phyloP scores from a whole-genome alignment of 306 rosid genomes.

The Cyamopsis tetragonoloba region DNA sequence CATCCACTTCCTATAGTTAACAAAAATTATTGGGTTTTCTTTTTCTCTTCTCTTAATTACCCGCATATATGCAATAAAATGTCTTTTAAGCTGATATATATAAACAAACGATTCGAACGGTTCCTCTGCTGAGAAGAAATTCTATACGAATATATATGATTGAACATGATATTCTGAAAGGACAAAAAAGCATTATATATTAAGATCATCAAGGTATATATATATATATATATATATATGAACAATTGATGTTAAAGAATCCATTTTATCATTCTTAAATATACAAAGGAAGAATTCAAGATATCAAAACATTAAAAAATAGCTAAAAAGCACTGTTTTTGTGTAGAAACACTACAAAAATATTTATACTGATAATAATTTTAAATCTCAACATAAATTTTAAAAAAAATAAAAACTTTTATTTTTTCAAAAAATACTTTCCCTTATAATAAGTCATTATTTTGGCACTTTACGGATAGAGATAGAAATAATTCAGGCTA shows the following conservation, averaged over 20 bases:
- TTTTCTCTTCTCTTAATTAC: neutral
- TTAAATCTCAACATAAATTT: too few species aligned
- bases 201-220: neutral
- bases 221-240: too few species aligned
- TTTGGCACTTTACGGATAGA: too few species aligned
- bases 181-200: neutral
- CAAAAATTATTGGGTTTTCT: neutral
- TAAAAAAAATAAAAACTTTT: too few species aligned
- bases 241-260: slow-evolving; percentile 14
- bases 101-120: too few species aligned
- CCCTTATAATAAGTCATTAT: too few species aligned
- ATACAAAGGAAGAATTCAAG: slow-evolving; percentile 7
- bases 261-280: neutral
- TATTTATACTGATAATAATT: neutral
- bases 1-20: neutral
- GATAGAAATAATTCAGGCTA: too few species aligned
- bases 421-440: too few species aligned
- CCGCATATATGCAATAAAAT: neutral
- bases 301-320: neutral
- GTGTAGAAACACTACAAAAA: neutral
- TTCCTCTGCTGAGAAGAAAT: neutral
- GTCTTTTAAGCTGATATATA: too few species aligned
- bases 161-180: slow-evolving; percentile 19
- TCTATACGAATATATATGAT: neutral
- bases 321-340: neutral